phyloP scores from a whole-genome alignment of 371 early-diverging fungal species.

The Mucor mucedo region DNA sequence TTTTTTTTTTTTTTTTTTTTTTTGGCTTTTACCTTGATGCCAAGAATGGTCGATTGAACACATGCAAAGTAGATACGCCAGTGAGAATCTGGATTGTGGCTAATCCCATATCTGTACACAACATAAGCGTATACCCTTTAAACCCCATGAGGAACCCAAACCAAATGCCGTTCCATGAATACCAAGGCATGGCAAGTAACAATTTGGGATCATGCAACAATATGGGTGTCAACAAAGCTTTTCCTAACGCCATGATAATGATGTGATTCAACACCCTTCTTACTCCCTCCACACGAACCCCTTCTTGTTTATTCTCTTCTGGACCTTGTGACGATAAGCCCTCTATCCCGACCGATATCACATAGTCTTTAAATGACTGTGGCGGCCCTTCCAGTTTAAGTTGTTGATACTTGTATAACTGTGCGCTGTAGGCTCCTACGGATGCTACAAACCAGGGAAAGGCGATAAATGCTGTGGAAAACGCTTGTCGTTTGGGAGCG shows the following conservation, averaged over 20 bases:
- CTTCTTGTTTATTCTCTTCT: not conserved
- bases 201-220: conserved; percentile 6
- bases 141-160: conserved; percentile 17
- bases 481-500: not conserved
- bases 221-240: conserved; percentile 1
- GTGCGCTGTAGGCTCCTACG: conserved; percentile 3
- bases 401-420: conserved; percentile 10
- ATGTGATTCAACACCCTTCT: not conserved
- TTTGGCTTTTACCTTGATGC: conserved; percentile 12
- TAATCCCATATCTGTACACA: not conserved
- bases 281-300: not conserved
- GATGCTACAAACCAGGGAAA: conserved; percentile 20
- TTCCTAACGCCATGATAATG: not conserved
- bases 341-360: conserved; percentile 2
- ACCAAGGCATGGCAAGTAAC: conserved; percentile 7
- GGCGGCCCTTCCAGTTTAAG: not conserved
- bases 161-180: conserved; percentile 1
- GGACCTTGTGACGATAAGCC: not conserved
- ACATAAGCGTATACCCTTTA: conserved; percentile 13
- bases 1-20: no score
- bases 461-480: not conserved
- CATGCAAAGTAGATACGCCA: not conserved
- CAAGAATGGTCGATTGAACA: conserved; percentile 15
- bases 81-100: not conserved
- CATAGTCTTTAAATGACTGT: conserved; percentile 1